Evolutionary conservation across 2,329 filamentous ascomycete genomes (phyloP), one percentile per base, ranked within the genome.

Genomic region (Magnaporthiopsis incrustans): DNA sequence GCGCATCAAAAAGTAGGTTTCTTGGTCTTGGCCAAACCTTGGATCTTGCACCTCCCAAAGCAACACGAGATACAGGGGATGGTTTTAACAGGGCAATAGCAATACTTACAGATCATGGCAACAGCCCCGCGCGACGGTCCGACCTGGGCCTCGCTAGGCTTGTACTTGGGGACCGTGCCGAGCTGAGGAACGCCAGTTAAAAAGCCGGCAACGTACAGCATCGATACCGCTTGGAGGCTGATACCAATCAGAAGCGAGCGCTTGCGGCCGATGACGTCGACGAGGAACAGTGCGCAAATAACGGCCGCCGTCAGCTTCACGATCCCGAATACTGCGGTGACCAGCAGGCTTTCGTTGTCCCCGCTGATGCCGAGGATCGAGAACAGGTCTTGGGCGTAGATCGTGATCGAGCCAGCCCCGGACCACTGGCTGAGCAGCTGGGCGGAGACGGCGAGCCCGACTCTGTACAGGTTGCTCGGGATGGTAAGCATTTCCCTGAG

Each of bases 261-360:
- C 75, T 91, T 91, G 64, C 89, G 86, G 5, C 89, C 90, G 67
- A 92, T 86, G 62, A 88, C 85, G 69, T 92, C 89, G 67, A 92
- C 89, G 15, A 92, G 81, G 81, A 92, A 90, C 63, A 92, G 80
- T 0, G 89, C 89, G 71, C 89, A 92, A 53, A 84, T 68, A 32
- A 92, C 72, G 10, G 88, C 84, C 0, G 87, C 81, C 4, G 84
- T 72, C 64, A 92, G 82, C 71, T 92, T 92, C 67, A 91, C 80
- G 60, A 91, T 82, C 53, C 89, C 89, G 63, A 92, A 91, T 62
- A 93, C 84, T 3, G 84, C 89, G 0, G 88, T 92, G 18, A 89
- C 84, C 50, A 91, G 85, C 0, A 92, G 82, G 64, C 85, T 85
- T 74, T 91, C 86, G 53, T 86, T 82, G 50, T 81, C 80, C 5